These are phyloP conservation scores for Nigrospora oryzae DNA, from an alignment of 2,329 filamentous ascomycete species.

Conservation along the genomic window DNA sequence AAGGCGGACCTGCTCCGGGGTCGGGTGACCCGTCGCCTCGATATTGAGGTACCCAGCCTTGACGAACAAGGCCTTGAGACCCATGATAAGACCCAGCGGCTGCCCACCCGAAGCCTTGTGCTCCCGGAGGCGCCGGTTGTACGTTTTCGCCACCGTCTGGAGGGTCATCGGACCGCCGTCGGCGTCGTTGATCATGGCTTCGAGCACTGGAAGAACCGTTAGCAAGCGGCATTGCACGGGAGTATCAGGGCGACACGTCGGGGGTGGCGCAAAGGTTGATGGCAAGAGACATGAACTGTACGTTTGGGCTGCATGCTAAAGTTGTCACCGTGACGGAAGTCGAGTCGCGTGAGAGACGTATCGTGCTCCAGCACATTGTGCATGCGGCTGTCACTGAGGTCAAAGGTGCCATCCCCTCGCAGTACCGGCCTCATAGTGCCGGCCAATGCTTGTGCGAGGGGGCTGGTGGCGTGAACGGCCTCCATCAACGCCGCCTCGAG, in stretches of 20 bases:
- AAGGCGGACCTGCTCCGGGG: constrained; percentile 12
- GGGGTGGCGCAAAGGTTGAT: too few species aligned
- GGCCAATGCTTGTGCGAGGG: constrained; percentile 15
- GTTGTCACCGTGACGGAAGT: constrained; percentile 23
- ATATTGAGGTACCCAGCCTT: constrained; percentile 15
- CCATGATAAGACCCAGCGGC: constrained; percentile 13
- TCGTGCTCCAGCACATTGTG: constrained; percentile 25
- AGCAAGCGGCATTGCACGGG: too few species aligned
- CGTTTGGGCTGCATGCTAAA: constrained; percentile 19
- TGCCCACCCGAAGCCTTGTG: constrained; percentile 13
- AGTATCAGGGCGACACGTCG: too few species aligned
- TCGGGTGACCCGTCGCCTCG: constrained; percentile 12
- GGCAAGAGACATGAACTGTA: not conserved
- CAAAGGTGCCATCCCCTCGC: constrained; percentile 20
- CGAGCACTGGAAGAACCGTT: too few species aligned
- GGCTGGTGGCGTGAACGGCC: constrained; percentile 13
- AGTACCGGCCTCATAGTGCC: constrained; percentile 7
- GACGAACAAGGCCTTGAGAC: constrained; percentile 18
- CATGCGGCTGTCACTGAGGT: constrained; percentile 18
- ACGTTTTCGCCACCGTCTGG: constrained; percentile 16
- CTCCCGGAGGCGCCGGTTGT: constrained; percentile 17
- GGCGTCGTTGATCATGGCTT: constrained; percentile 20
- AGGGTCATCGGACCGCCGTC: constrained; percentile 18
- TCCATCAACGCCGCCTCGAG: constrained; percentile 19
- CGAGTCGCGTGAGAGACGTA: constrained; percentile 21